A percentile compares a stretch with the other conserved stretches of the same genome.
Evolutionary conservation across 352 stramenopile species (phyloP).

Genomic region (Blastocystis sp.): DNA sequence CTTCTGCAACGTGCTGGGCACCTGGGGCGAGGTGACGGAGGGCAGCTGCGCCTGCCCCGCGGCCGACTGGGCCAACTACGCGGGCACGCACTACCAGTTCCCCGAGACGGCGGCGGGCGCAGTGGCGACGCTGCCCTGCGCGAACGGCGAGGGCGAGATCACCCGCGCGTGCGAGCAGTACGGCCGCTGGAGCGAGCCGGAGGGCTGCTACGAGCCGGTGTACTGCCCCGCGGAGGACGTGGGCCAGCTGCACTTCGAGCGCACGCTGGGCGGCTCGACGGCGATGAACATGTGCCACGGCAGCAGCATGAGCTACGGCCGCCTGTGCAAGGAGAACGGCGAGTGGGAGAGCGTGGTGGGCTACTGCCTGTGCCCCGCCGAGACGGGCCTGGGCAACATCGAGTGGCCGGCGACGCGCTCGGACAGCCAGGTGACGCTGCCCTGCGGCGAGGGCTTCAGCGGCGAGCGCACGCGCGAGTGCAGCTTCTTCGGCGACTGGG

Average conservation of each 20-base stretch:
- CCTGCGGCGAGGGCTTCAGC: constrained; percentile 41
- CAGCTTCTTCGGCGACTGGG: constrained; percentile 53
- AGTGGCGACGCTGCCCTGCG: constrained; percentile 19
- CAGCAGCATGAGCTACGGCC: constrained; percentile 52
- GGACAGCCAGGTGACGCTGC: not conserved
- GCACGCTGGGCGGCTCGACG: constrained; percentile 13
- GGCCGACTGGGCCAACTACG: constrained; percentile 56
- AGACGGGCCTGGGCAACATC: not conserved
- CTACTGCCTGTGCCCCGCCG: constrained; percentile 21
- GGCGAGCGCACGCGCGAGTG: constrained; percentile 32
- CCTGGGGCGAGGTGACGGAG: not conserved
- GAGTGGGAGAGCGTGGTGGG: constrained; percentile 45
- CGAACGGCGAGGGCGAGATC: constrained; percentile 25
- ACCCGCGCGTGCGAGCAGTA: constrained; percentile 28
- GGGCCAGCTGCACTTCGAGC: constrained; percentile 21
- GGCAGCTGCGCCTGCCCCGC: constrained; percentile 3
- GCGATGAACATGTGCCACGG: constrained; percentile 24
- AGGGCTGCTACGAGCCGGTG: constrained; percentile 45
- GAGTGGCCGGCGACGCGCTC: not conserved
- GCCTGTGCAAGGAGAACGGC: constrained; percentile 46
- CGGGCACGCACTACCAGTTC: constrained; percentile 60
- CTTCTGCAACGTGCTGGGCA: not conserved
- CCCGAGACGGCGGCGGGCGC: constrained; percentile 5
- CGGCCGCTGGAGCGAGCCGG: constrained; percentile 41
- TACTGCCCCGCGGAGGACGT: constrained; percentile 37